Percentiles rank a stretch among this genome's conserved stretches.
phyloP scores from a whole-genome alignment of 371 early-diverging fungal genomes.

The Mortierella sp. region DNA sequence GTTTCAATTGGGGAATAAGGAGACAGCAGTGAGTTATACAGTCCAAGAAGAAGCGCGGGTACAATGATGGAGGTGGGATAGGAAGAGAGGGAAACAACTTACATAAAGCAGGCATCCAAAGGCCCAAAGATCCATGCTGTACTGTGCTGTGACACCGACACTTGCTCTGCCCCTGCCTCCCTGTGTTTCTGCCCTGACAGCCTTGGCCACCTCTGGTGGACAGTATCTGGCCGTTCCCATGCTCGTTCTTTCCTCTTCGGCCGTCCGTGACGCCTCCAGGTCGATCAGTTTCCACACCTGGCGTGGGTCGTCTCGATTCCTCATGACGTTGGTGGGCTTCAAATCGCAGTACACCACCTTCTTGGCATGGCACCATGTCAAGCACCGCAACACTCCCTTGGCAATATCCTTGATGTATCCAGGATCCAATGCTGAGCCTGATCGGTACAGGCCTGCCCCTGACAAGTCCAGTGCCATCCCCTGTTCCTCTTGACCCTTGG shows the following conservation, averaged over 20 bases:
- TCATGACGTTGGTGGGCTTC: conserved; percentile 52
- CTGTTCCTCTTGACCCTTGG: neutral
- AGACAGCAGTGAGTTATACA: no score
- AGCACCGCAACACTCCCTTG: conserved; percentile 40
- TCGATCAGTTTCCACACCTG: conserved; percentile 50
- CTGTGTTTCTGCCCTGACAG: neutral
- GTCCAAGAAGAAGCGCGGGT: neutral
- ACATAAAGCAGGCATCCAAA: conserved; percentile 50
- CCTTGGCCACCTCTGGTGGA: conserved; percentile 38
- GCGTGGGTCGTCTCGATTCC: conserved; percentile 46
- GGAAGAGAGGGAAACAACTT: conserved; percentile 3
- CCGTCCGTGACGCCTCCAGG: conserved; percentile 34
- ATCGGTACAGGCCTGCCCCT: conserved; percentile 28
- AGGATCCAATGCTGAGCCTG: conserved; percentile 40
- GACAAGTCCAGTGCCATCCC: conserved; percentile 6
- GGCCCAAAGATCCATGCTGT: conserved; percentile 51
- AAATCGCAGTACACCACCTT: conserved; percentile 46
- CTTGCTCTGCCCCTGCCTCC: neutral
- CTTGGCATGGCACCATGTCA: conserved; percentile 50
- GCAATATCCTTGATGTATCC: conserved; percentile 43
- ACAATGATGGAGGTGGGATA: neutral
- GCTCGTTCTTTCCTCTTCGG: conserved; percentile 34
- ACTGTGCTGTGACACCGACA: conserved; percentile 29
- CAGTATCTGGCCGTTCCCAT: conserved; percentile 41
- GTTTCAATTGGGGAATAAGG: neutral